Evolutionary conservation across 2,329 filamentous ascomycete species (phyloP).

Genomic region (Alternaria sp.): DNA sequence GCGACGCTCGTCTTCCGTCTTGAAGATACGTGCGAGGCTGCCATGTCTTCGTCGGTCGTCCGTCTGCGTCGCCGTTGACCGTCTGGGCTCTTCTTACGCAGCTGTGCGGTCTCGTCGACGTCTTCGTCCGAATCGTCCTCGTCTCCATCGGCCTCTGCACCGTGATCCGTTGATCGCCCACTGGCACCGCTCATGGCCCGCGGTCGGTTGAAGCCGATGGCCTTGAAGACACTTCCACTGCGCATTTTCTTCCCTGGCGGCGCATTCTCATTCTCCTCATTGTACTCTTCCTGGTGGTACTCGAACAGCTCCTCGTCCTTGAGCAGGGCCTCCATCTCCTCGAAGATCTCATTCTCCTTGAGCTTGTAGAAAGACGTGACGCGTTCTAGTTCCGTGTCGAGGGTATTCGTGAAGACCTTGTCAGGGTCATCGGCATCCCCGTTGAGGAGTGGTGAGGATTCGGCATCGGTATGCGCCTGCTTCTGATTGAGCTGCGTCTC

Average conservation of each 20-base stretch:
- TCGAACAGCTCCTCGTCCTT: constrained; percentile 75
- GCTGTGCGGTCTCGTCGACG: constrained; percentile 55
- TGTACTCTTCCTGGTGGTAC: constrained; percentile 55
- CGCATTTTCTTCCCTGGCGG: constrained; percentile 49
- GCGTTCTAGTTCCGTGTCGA: constrained; percentile 92
- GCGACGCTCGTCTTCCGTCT: constrained; percentile 68
- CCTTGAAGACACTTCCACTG: constrained; percentile 61
- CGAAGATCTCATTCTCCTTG: constrained; percentile 87
- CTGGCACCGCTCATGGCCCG: constrained; percentile 55
- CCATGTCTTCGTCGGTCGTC: constrained; percentile 59
- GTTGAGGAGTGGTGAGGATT: constrained; percentile 82
- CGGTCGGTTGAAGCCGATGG: constrained; percentile 52
- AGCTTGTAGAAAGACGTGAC: constrained; percentile 87
- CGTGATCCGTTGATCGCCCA: constrained; percentile 46
- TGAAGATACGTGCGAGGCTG: constrained; percentile 66
- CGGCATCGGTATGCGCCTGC: constrained; percentile 68
- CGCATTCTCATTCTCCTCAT: constrained; percentile 46
- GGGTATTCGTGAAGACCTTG: constrained; percentile 76
- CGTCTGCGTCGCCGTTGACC: constrained; percentile 33
- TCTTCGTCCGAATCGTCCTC: constrained; percentile 66
- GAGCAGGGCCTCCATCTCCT: constrained; percentile 79
- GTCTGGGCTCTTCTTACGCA: constrained; percentile 50
- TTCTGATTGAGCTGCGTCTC: constrained; percentile 80
- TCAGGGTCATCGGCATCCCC: constrained; percentile 73
- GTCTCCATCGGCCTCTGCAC: constrained; percentile 55